Base-by-base conservation (phyloP, 2,329 filamentous ascomycete species). In the Elsinoe perseae region DNA sequence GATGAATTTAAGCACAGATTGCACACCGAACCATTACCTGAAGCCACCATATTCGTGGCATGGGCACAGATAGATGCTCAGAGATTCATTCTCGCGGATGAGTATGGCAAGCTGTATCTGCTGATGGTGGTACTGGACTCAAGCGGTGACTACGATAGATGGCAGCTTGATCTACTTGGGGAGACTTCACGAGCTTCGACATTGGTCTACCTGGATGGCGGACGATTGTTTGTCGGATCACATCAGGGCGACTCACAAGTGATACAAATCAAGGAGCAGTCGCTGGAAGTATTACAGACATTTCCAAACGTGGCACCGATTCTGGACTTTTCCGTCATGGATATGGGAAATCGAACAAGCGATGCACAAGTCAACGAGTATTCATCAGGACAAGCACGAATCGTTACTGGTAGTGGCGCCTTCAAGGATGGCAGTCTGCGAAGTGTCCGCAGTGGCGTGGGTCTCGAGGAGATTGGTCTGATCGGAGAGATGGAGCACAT, bases 311-410 rank as follows among this genome's bases (percentile, higher is more conserved):
- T 97, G 63, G 90, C 87, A 0, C 93, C 93, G 0, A 87, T 98
- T 40, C 73, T 97, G 36, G 93, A 98, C 68, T 96, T 98, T 64
- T 85, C 87, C 1, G 83, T 98, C 14, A 95, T 97, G 89, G 93
- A 97, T 65, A 87, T 97, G 78, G 92, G 91, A 0, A 91, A 89
- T 63, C 80, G 89, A 56, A 85, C 88, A 58, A 85, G 85, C 20
- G 86, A 93, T 61, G 82, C 79, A 7, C 84, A 89, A 16, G 86
- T 85, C 2, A 95, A 93, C 64, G 88, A 93, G 60, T 98, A 95
- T 66, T 95, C 91, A 0, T 95, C 92, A 0, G 93, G 93, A 0
- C 92, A 98, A 71, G 91, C 93, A 44, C 82, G 91, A 36, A 87
- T 98, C 59, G 89, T 98, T 9, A 91, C 92, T 1, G 92, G 90